Evolutionary conservation across 1,139 yeast genomes (phyloP).

Genomic region (Lodderomyces parapsilosis): DNA sequence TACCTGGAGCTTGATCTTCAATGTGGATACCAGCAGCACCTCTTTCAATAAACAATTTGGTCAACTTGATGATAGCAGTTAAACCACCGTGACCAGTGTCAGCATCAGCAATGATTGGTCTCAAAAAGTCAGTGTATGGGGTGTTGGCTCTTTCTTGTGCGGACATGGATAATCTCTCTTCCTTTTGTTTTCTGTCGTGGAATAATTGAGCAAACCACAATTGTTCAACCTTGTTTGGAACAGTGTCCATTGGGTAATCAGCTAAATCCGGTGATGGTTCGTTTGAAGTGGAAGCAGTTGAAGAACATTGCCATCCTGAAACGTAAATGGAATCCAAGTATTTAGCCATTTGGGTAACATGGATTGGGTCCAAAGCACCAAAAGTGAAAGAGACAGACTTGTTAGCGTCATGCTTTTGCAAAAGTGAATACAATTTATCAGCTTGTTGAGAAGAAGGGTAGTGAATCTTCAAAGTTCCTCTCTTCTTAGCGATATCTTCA

Average conservation of each 20-base stretch:
- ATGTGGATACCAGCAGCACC: constrained; percentile 99
- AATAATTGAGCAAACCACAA: constrained; percentile 94
- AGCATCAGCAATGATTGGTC: constrained; percentile 96
- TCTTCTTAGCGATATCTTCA: constrained; percentile 85
- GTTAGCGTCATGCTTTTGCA: constrained; percentile 69
- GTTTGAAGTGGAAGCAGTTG: constrained; percentile 94
- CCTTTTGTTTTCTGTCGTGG: constrained; percentile 96
- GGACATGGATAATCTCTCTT: constrained; percentile 67
- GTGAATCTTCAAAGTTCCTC: constrained; percentile 67
- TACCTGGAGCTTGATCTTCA: constrained; percentile 98
- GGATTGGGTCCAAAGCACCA: constrained; percentile 97
- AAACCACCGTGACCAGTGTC: constrained; percentile 99
- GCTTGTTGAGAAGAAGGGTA: constrained; percentile 84
- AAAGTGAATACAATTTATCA: constrained; percentile 69
- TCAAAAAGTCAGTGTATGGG: constrained; percentile 74
- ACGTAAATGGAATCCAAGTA: constrained; percentile 90
- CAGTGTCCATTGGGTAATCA: constrained; percentile 98
- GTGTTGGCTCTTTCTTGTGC: constrained; percentile 62
- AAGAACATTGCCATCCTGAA: constrained; percentile 98
- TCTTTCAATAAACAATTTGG: constrained; percentile 94
- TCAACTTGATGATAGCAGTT: constrained; percentile 91
- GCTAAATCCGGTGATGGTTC: constrained; percentile 99
- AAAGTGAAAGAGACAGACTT: constrained; percentile 85
- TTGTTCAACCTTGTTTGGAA: constrained; percentile 97
- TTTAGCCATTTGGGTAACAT: constrained; percentile 94